These are phyloP conservation scores for Verticillium longisporum DNA, from an alignment of 2,329 filamentous ascomycete species.

Conservation along the genomic window DNA sequence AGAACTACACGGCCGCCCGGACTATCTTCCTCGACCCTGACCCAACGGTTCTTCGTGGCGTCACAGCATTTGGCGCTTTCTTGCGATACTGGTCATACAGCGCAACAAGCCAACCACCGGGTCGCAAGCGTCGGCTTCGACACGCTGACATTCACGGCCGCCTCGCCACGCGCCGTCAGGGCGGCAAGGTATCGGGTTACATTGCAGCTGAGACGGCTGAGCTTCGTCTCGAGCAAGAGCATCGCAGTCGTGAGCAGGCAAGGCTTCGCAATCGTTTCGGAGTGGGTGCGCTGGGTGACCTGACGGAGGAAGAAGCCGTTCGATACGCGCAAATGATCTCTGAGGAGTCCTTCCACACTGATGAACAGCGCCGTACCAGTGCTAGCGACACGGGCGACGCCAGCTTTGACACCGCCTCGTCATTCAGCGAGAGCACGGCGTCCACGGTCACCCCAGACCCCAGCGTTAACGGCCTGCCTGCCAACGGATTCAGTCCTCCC, in stretches of 20 bases:
- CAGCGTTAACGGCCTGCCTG: conserved; percentile 32
- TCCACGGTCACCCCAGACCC: conserved; percentile 50
- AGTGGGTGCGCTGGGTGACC: conserved; percentile 59
- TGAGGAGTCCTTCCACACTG: conserved; percentile 49
- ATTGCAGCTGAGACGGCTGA: conserved; percentile 84
- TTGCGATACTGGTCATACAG: conserved; percentile 93
- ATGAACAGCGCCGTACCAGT: conserved; percentile 49
- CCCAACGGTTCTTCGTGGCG: conserved; percentile 74
- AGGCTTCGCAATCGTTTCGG: conserved; percentile 77
- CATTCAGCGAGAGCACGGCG: conserved; percentile 30
- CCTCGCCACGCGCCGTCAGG: conserved; percentile 42
- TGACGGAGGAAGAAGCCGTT: conserved; percentile 60
- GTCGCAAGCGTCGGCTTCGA: conserved; percentile 71
- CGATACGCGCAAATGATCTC: conserved; percentile 62
- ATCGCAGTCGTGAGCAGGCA: conserved; percentile 59
- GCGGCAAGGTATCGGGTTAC: conserved; percentile 68
- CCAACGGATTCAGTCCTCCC: conserved; percentile 17
- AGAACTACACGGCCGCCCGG: conserved; percentile 74
- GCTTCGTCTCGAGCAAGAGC: conserved; percentile 65
- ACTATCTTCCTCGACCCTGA: conserved; percentile 85
- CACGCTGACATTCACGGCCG: conserved; percentile 56
- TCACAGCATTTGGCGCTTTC: conserved; percentile 80
- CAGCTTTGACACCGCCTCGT: conserved; percentile 35
- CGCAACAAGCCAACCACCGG: conserved; percentile 68
- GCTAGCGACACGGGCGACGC: conserved; percentile 41